Conservation (phyloP, 306 rosid genomes). For the Vicia sativa region DNA sequence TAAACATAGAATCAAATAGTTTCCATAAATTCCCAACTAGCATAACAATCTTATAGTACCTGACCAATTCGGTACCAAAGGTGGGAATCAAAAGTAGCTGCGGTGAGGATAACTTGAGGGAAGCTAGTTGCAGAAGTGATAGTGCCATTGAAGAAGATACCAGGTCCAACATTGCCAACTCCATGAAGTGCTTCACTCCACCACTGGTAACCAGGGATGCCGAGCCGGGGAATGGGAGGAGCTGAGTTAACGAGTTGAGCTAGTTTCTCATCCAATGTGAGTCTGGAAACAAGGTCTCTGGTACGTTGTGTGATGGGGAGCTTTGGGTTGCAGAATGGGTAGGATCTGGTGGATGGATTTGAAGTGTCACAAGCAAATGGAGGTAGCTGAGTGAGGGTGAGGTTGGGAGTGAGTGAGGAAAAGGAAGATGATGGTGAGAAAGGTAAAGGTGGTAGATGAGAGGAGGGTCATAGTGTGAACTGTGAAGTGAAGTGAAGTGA, state of each 20-base stretch:
- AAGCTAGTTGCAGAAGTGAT: conserved; percentile 69
- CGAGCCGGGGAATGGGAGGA: conserved; percentile 84
- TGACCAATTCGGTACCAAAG: conserved; percentile 85
- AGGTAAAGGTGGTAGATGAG: conserved; percentile 3
- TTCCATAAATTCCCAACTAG: too few relatives aligned
- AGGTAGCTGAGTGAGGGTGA: conserved; percentile 21
- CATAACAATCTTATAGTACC: too few relatives aligned
- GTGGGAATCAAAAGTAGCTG: conserved; percentile 68
- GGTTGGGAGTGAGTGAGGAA: background rate
- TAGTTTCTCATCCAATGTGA: conserved; percentile 88
- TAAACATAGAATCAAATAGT: too few relatives aligned
- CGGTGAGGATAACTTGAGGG: conserved; percentile 95
- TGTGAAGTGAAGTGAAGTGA: background rate
- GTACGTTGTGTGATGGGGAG: conserved; percentile 54
- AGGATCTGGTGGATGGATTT: conserved; percentile 57
- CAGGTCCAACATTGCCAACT: conserved; percentile 57
- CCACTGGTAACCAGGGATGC: conserved; percentile 83
- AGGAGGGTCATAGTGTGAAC: conserved; percentile 29
- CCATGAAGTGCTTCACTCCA: conserved; percentile 97
- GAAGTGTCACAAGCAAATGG: conserved; percentile 81
- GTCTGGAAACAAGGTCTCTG: conserved; percentile 74
- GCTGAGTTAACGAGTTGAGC: conserved; percentile 84
- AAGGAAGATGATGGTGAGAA: background rate
- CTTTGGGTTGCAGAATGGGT: conserved; percentile 71
- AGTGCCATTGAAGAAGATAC: conserved; percentile 52